Percentiles rank a stretch among this genome's conserved stretches.
Evolutionary conservation across 2,329 filamentous ascomycete species (phyloP).

Genomic region (Cyphellophora europaea): DNA sequence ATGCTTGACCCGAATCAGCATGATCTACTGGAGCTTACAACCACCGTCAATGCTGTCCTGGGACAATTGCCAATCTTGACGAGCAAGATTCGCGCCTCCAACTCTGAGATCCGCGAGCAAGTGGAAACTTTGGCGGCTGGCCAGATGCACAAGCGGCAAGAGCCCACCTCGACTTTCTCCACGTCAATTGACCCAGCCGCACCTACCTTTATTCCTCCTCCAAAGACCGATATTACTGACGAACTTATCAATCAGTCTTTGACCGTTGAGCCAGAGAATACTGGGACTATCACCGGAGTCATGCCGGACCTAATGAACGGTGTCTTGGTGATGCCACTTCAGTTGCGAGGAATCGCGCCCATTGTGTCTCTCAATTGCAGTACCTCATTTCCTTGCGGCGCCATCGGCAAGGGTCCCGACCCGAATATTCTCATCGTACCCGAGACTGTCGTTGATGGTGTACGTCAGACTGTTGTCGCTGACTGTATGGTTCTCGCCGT

Average conservation of each 20-base stretch:
- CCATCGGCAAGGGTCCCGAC: conserved; percentile 12
- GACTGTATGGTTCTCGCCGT: conserved; percentile 18
- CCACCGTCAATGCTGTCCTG: not conserved
- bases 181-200: conserved; percentile 5
- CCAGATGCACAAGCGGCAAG: not conserved
- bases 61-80: not conserved
- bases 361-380: conserved; percentile 16
- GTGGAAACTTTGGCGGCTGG: no score
- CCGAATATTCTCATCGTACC: conserved; percentile 16
- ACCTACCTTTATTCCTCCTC: conserved; percentile 17
- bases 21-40: not conserved
- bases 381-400: conserved; percentile 12
- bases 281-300: conserved; percentile 14
- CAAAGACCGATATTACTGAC: conserved; percentile 15
- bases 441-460: conserved; percentile 12
- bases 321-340: conserved; percentile 11
- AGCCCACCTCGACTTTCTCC: not conserved
- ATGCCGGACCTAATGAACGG: conserved; percentile 13
- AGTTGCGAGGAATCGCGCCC: conserved; percentile 15
- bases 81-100: not conserved
- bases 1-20: not conserved
- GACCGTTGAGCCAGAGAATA: conserved; percentile 14
- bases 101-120: no score
- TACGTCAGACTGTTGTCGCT: conserved; percentile 10
- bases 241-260: conserved; percentile 15